These are phyloP conservation scores for Emmonsiellopsis sp. DNA, from an alignment of 2,329 filamentous ascomycete species.

Conservation along the genomic window DNA sequence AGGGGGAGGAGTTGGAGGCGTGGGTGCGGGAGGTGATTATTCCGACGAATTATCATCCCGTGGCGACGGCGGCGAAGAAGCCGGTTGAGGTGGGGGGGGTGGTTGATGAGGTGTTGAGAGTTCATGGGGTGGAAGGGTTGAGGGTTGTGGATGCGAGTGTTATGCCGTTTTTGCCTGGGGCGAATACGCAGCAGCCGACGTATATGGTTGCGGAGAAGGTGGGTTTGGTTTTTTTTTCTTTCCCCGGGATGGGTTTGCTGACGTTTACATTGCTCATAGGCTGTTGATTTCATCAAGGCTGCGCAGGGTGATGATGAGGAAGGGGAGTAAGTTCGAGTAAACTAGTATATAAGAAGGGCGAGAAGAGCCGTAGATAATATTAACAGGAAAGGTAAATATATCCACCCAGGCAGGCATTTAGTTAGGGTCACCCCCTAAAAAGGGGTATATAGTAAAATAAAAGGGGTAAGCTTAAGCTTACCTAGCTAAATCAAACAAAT, in stretches of 20 bases:
- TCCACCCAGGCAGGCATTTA: no score
- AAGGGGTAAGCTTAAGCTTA: no score
- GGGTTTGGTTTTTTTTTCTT: neutral
- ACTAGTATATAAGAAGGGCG: no score
- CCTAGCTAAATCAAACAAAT: no score
- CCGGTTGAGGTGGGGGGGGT: constrained; percentile 18
- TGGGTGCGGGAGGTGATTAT: constrained; percentile 19
- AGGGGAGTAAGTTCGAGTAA: neutral
- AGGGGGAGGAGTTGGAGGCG: neutral
- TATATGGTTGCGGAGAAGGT: constrained; percentile 27
- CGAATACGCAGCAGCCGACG: constrained; percentile 21
- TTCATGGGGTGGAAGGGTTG: constrained; percentile 12
- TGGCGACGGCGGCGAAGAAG: constrained; percentile 21
- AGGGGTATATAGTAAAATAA: no score
- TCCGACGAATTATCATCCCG: constrained; percentile 27
- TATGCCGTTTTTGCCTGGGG: constrained; percentile 20
- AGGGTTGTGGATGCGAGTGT: constrained; percentile 26
- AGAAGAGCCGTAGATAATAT: no score
- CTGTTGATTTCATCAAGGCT: neutral
- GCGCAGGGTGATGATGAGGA: neutral
- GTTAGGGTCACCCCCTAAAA: no score
- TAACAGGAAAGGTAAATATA: no score
- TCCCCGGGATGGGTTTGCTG: no score
- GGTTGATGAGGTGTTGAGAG: constrained; percentile 14
- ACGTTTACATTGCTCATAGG: neutral